Evolutionary conservation across 1,284 basidiomycete species (phyloP).

Genomic region (Tetrapyrgos nigripes): DNA sequence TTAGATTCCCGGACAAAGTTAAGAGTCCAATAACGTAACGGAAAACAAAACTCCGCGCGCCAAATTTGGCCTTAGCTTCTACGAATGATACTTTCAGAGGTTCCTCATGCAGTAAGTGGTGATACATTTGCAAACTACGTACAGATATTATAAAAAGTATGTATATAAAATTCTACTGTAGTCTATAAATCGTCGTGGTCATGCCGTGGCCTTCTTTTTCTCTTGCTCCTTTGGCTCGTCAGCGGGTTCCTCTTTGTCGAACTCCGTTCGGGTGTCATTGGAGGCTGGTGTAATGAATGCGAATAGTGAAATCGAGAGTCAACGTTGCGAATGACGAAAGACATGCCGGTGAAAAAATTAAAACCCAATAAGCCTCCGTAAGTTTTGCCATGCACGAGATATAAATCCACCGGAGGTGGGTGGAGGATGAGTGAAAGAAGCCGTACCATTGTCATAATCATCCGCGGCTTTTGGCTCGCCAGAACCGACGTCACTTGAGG

Average conservation of each 20-base stretch:
- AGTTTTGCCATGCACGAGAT: conserved; percentile 69
- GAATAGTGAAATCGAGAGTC: conserved; percentile 11
- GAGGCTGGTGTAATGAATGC: conserved; percentile 15
- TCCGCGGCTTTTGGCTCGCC: conserved; percentile 30
- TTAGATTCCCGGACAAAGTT: conserved; percentile 28
- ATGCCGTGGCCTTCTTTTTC: conserved; percentile 48
- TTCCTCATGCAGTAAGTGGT: conserved; percentile 8
- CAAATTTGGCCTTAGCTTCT: not conserved
- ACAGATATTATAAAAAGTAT: conserved; percentile 16
- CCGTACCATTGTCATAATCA: conserved; percentile 74
- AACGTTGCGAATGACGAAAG: conserved; percentile 24
- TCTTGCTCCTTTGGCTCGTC: conserved; percentile 38
- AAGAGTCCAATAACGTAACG: conserved; percentile 3
- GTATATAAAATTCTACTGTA: conserved; percentile 16
- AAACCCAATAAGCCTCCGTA: conserved; percentile 72
- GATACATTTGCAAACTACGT: conserved; percentile 9
- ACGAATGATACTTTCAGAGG: not conserved
- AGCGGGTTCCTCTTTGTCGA: conserved; percentile 21
- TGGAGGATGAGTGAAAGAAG: conserved; percentile 62
- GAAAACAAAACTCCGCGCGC: not conserved
- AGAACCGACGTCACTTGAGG: conserved; percentile 23
- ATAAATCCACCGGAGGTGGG: conserved; percentile 66
- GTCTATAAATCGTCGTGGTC: conserved; percentile 34
- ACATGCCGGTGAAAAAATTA: conserved; percentile 63
- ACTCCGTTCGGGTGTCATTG: conserved; percentile 13